phyloP scores from a whole-genome alignment of 495 filamentous ascomycete genomes.

The Penicillium crystallinum region DNA sequence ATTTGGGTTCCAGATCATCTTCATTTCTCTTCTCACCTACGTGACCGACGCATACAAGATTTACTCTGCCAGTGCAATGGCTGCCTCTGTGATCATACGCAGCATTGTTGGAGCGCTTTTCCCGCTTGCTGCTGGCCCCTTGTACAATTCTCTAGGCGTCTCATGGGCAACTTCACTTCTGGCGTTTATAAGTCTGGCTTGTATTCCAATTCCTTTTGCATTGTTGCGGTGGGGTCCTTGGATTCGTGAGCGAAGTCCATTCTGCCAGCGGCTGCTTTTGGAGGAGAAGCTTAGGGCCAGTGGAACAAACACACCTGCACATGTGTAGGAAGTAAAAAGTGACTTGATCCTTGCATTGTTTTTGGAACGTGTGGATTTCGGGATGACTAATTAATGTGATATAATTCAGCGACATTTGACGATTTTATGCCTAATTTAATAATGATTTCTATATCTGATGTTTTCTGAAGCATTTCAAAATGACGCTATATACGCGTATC shows the following conservation, averaged over 20 bases:
- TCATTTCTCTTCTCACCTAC: slow-evolving; percentile 68
- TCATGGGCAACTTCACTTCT: slow-evolving; percentile 43
- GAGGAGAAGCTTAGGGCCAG: slow-evolving; percentile 18
- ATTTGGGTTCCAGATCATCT: slow-evolving; percentile 60
- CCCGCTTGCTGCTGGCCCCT: slow-evolving; percentile 38
- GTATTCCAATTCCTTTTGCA: slow-evolving; percentile 39
- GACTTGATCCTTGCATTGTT: not conserved
- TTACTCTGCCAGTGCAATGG: slow-evolving; percentile 64
- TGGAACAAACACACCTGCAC: slow-evolving; percentile 15
- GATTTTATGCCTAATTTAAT: not conserved
- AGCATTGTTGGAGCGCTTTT: slow-evolving; percentile 57
- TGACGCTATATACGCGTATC: no score
- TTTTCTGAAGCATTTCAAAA: not conserved
- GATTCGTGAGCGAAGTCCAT: slow-evolving; percentile 36
- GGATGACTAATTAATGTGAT: not conserved
- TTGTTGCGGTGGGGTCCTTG: slow-evolving; percentile 31
- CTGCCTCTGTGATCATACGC: slow-evolving; percentile 56
- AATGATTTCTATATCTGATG: not conserved
- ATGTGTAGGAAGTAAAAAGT: slow-evolving; percentile 4
- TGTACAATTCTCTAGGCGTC: slow-evolving; percentile 38
- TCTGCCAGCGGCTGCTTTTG: slow-evolving; percentile 33
- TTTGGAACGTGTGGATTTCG: not conserved
- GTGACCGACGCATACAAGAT: slow-evolving; percentile 72
- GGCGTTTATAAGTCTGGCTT: slow-evolving; percentile 40
- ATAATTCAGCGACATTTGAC: not conserved